These are phyloP conservation scores for Ramaria rubella DNA, from an alignment of 768 basidiomycete genomes.

Conservation along the genomic window DNA sequence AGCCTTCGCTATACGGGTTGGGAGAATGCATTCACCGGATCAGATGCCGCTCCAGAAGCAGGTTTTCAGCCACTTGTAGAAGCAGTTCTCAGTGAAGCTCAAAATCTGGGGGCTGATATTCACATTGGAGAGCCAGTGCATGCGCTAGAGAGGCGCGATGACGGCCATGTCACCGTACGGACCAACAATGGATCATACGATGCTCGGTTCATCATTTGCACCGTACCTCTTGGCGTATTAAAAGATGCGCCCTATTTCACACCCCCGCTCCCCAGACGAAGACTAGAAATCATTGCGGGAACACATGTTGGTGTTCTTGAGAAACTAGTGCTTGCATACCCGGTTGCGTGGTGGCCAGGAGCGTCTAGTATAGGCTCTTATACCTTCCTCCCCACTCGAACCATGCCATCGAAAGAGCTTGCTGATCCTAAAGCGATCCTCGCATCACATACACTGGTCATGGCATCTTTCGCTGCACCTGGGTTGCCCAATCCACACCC, in stretches of 20 bases:
- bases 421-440: conserved; percentile 9
- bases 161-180: neutral
- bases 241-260: conserved; percentile 15
- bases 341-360: conserved; percentile 21
- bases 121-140: neutral
- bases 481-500: conserved; percentile 11
- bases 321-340: conserved; percentile 22
- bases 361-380: neutral
- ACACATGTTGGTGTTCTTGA: conserved; percentile 21
- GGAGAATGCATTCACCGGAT: neutral
- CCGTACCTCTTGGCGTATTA: conserved; percentile 21
- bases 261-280: conserved; percentile 17
- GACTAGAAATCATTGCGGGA: conserved; percentile 12
- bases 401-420: neutral
- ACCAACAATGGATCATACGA: neutral
- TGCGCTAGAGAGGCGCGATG: neutral
- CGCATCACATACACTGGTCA: conserved; percentile 7
- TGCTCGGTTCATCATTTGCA: neutral
- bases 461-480: conserved; percentile 12
- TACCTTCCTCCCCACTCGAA: neutral
- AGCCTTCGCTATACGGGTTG: neutral
- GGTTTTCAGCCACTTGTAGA: neutral
- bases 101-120: neutral
- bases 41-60: neutral
- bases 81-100: neutral